A percentile compares a stretch with the other conserved stretches of the same genome.
Evolutionary conservation across 129 eudicot genomes (phyloP).

Genomic region (Tagetes patula): DNA sequence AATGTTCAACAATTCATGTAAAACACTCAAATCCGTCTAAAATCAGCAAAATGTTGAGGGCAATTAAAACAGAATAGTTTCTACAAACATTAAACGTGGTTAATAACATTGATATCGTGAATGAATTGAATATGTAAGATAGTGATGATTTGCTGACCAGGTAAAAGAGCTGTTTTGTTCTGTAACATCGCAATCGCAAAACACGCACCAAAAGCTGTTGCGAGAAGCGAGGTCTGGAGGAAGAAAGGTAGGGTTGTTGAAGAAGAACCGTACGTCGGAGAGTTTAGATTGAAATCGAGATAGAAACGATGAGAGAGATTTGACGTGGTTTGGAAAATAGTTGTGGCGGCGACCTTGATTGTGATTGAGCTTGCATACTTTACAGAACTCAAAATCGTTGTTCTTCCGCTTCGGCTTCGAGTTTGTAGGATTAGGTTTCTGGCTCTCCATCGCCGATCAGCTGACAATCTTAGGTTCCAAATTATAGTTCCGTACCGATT

Average conservation of each 20-base stretch:
- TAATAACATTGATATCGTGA: not conserved
- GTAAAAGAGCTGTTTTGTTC: conserved; percentile 50
- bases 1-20: not conserved
- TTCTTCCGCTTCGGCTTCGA: conserved; percentile 34
- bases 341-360: conserved; percentile 84
- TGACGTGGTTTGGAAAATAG: conserved; percentile 65
- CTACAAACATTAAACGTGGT: not conserved
- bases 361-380: conserved; percentile 78
- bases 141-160: conserved; percentile 43
- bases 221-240: conserved; percentile 54
- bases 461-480: not conserved
- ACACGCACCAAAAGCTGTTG: conserved; percentile 81
- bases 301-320: conserved; percentile 59
- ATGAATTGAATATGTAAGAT: not conserved
- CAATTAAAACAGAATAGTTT: not conserved
- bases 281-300: conserved; percentile 71
- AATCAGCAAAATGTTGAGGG: not conserved
- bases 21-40: not conserved
- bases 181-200: conserved; percentile 64
- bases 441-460: conserved; percentile 19
- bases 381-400: conserved; percentile 69
- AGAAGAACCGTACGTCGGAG: conserved; percentile 52
- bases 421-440: conserved; percentile 24
- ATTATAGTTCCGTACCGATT: not conserved
- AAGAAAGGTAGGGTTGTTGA: conserved; percentile 61